phyloP scores from a whole-genome alignment of 1,284 basidiomycete genomes.

The Ganoderma boninense region DNA sequence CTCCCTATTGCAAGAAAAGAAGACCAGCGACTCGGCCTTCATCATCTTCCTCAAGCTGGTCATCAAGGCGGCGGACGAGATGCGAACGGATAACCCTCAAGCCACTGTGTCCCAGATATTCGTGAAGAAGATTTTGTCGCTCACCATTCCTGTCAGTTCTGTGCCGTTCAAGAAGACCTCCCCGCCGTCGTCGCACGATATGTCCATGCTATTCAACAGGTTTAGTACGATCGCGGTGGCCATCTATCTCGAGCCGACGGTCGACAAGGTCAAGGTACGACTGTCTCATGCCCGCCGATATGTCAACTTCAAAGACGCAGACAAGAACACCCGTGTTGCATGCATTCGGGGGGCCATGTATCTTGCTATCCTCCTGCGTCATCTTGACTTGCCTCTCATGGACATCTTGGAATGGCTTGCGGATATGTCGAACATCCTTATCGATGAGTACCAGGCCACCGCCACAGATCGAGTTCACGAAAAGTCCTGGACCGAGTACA shows the following conservation, averaged over 20 bases:
- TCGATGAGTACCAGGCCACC: slow-evolving; percentile 60
- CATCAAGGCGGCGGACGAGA: slow-evolving; percentile 58
- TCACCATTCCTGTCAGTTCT: slow-evolving; percentile 79
- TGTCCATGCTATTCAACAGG: slow-evolving; percentile 89
- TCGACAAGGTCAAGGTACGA: slow-evolving; percentile 58
- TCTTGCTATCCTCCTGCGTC: slow-evolving; percentile 73
- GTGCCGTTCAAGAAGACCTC: slow-evolving; percentile 68
- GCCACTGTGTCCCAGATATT: slow-evolving; percentile 47
- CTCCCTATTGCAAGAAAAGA: slow-evolving; percentile 59
- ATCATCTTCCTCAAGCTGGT: slow-evolving; percentile 85
- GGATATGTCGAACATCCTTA: slow-evolving; percentile 66
- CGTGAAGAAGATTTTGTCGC: slow-evolving; percentile 79
- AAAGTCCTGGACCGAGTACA: slow-evolving; percentile 41
- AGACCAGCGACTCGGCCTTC: slow-evolving; percentile 76
- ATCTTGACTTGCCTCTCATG: slow-evolving; percentile 62
- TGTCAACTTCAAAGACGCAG: slow-evolving; percentile 74
- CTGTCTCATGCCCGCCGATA: slow-evolving; percentile 72
- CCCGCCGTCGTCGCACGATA: slow-evolving; percentile 63
- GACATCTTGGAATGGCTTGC: slow-evolving; percentile 74
- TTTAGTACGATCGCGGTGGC: slow-evolving; percentile 83
- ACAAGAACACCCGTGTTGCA: slow-evolving; percentile 74
- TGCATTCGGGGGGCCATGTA: slow-evolving; percentile 85
- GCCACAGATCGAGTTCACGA: slow-evolving; percentile 11
- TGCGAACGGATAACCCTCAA: slow-evolving; percentile 31
- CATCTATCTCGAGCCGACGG: slow-evolving; percentile 73